Conservation (phyloP, 306 rosid genomes). For the Aeschynomene evenia region DNA sequence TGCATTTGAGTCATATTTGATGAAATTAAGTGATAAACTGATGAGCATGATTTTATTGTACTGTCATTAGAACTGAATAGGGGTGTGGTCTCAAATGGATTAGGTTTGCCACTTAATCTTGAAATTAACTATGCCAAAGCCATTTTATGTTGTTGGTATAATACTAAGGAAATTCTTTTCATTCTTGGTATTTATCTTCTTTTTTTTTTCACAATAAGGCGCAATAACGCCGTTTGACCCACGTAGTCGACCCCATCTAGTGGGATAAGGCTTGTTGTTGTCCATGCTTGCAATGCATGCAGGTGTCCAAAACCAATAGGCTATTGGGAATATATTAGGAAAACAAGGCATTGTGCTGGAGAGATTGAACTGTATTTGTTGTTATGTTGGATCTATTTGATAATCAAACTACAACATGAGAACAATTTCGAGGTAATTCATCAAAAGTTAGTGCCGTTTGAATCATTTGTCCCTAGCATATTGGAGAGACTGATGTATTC, state of each 20-base stretch:
- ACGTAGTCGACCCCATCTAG: too few relatives aligned
- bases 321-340: background rate
- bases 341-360: slow-evolving; percentile 7
- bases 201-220: too few relatives aligned
- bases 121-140: background rate
- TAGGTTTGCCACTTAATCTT: background rate
- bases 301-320: background rate
- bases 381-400: background rate
- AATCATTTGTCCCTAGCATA: background rate
- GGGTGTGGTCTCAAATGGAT: background rate
- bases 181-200: background rate
- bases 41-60: background rate
- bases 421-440: background rate
- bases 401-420: background rate
- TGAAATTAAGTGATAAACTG: background rate
- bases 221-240: too few relatives aligned
- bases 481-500: background rate
- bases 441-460: background rate
- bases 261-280: too few relatives aligned
- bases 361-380: background rate
- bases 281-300: background rate
- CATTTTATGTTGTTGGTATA: slow-evolving; percentile 3
- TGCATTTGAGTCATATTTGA: slow-evolving; percentile 1
- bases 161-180: background rate
- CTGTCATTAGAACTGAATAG: slow-evolving; percentile 2